Conservation (phyloP, 2,329 filamentous ascomycete genomes). For the Diaporthe caulivora region DNA sequence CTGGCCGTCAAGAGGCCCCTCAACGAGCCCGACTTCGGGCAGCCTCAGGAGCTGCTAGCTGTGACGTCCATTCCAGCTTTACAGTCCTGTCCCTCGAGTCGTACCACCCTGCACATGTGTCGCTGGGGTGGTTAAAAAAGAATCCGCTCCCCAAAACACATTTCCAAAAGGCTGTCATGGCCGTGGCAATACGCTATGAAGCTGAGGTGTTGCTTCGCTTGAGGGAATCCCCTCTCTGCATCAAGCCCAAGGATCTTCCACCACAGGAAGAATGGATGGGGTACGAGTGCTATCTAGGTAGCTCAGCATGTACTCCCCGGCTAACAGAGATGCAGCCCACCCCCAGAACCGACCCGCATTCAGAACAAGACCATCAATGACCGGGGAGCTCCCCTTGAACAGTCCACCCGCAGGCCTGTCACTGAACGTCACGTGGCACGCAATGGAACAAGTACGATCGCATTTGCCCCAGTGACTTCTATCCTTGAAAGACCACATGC, state of each 20-base stretch:
- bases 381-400: slow-evolving; percentile 60
- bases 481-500: slow-evolving; percentile 2
- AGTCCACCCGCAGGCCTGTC: slow-evolving; percentile 63
- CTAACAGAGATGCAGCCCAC: slow-evolving; percentile 51
- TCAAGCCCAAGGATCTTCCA: slow-evolving; percentile 83
- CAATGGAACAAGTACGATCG: slow-evolving; percentile 66
- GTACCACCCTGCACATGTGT: background rate
- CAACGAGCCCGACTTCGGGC: slow-evolving; percentile 30
- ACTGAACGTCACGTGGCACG: slow-evolving; percentile 68
- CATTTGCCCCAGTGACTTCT: slow-evolving; percentile 3
- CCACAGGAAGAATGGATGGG: slow-evolving; percentile 97
- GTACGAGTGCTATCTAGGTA: slow-evolving; percentile 60
- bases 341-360: slow-evolving; percentile 59
- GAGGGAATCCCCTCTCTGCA: slow-evolving; percentile 84
- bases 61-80: slow-evolving; percentile 10
- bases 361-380: slow-evolving; percentile 59
- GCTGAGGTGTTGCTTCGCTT: slow-evolving; percentile 81
- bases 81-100: slow-evolving; percentile 2
- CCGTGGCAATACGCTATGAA: slow-evolving; percentile 76
- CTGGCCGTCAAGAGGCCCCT: slow-evolving; percentile 11
- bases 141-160: background rate
- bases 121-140: slow-evolving; percentile 13
- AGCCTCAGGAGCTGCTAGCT: slow-evolving; percentile 24
- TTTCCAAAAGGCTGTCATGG: slow-evolving; percentile 29
- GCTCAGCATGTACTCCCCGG: slow-evolving; percentile 17